phyloP scores from a whole-genome alignment of 2,329 filamentous ascomycete genomes.

The Juglanconis oblonga region DNA sequence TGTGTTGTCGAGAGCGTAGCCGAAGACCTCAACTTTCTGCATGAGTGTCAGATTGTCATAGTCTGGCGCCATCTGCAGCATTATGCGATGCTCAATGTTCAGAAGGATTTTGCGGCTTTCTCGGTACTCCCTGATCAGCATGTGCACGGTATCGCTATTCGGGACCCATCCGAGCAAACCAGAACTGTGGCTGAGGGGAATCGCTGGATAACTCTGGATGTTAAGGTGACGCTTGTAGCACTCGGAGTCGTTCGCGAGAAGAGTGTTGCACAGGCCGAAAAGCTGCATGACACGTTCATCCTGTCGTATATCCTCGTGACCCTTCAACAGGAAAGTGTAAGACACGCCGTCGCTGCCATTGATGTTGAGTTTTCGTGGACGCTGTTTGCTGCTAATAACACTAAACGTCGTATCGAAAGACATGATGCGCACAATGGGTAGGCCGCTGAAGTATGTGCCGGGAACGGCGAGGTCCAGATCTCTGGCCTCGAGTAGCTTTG shows the following conservation, averaged over 20 bases:
- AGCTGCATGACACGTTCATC: conserved; percentile 99
- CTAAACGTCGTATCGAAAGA: conserved; percentile 87
- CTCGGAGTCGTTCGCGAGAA: conserved; percentile 90
- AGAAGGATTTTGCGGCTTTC: conserved; percentile 96
- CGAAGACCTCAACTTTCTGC: conserved; percentile 99
- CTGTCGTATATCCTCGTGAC: conserved; percentile 98
- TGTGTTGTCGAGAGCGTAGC: conserved; percentile 97
- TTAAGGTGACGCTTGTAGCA: conserved; percentile 96
- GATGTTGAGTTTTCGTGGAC: conserved; percentile 83
- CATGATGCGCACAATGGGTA: conserved; percentile 77
- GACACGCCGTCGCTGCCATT: conserved; percentile 83
- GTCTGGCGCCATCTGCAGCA: conserved; percentile 99
- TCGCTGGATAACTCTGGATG: conserved; percentile 94
- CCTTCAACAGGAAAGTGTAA: conserved; percentile 91
- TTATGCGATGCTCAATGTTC: conserved; percentile 99
- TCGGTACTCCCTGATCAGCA: conserved; percentile 94
- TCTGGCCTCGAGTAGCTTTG: conserved; percentile 80
- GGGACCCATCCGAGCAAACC: conserved; percentile 95
- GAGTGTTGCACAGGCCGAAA: conserved; percentile 94
- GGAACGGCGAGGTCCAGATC: conserved; percentile 93
- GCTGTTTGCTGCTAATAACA: conserved; percentile 96
- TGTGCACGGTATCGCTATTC: conserved; percentile 95
- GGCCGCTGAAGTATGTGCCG: conserved; percentile 81
- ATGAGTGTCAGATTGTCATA: conserved; percentile 98
- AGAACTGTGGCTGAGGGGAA: conserved; percentile 93